A percentile compares a stretch with the other conserved stretches of the same genome.
Evolutionary conservation across 768 basidiomycete species (phyloP).

Genomic region (Termitomyces sp.): DNA sequence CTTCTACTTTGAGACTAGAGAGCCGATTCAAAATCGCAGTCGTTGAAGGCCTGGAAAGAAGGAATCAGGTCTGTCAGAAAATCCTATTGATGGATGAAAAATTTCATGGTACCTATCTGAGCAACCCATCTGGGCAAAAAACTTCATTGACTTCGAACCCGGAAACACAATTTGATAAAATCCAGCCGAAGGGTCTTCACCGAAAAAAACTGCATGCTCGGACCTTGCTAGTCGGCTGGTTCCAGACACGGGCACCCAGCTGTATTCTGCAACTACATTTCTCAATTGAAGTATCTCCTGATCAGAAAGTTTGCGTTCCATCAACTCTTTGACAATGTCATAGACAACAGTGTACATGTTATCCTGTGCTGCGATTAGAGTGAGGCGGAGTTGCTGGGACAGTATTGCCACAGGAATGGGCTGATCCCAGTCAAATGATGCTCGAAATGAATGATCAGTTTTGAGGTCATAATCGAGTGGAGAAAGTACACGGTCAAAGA

Average conservation of each 20-base stretch:
- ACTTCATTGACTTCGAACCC: slow-evolving; percentile 12
- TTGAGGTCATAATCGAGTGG: slow-evolving; percentile 22
- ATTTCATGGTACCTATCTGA: slow-evolving; percentile 26
- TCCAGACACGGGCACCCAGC: slow-evolving; percentile 33
- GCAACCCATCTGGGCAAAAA: slow-evolving; percentile 36
- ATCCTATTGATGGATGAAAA: background rate
- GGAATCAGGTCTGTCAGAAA: background rate
- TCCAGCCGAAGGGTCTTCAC: slow-evolving; percentile 11
- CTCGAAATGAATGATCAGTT: slow-evolving; percentile 25
- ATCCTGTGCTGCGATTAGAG: background rate
- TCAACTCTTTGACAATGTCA: slow-evolving; percentile 28
- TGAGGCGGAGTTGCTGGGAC: slow-evolving; percentile 26
- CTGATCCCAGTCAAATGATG: slow-evolving; percentile 36
- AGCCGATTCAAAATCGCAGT: slow-evolving; percentile 17
- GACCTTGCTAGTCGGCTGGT: slow-evolving; percentile 14
- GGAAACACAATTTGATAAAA: slow-evolving; percentile 22
- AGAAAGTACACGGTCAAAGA: slow-evolving; percentile 38
- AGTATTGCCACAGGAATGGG: slow-evolving; percentile 27
- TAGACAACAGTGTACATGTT: slow-evolving; percentile 8
- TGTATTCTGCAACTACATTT: slow-evolving; percentile 9
- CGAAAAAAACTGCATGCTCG: slow-evolving; percentile 20
- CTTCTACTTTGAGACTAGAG: background rate
- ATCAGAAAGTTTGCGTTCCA: slow-evolving; percentile 16
- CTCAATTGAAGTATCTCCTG: slow-evolving; percentile 16
- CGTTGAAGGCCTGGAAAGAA: slow-evolving; percentile 25